Conservation (phyloP, 331 rosid genomes). For the Rhamnella rubrinervis region DNA sequence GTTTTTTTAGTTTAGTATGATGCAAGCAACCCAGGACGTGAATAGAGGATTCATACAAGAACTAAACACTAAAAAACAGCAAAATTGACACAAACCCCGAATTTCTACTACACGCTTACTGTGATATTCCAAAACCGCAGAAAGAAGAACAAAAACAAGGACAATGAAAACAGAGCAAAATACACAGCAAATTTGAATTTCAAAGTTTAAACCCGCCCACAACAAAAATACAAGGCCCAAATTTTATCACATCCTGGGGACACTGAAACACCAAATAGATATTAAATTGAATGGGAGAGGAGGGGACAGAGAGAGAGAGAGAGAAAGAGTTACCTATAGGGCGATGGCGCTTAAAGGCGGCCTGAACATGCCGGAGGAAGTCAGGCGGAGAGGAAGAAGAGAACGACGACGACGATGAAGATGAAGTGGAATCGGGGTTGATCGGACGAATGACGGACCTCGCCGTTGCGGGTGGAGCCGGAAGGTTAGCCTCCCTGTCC, state of each 20-base stretch:
- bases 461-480: conserved; percentile 27
- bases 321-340: conserved; percentile 57
- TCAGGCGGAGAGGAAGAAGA: conserved; percentile 51
- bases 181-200: neutral
- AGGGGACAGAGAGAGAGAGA: neutral
- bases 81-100: too few species aligned
- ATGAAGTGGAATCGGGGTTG: conserved; percentile 48
- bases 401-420: conserved; percentile 50
- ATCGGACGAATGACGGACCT: conserved; percentile 36
- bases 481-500: conserved; percentile 93
- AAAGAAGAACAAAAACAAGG: neutral
- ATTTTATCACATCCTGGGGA: neutral
- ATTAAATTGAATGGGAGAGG: neutral
- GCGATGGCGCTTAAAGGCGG: conserved; percentile 92
- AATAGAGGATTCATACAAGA: too few species aligned
- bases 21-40: too few species aligned
- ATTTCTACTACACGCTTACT: too few species aligned
- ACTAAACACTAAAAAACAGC: too few species aligned
- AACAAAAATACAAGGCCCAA: neutral
- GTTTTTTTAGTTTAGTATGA: too few species aligned
- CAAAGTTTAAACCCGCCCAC: neutral
- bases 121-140: neutral
- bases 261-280: neutral
- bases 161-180: neutral
- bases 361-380: conserved; percentile 76